Conservation (phyloP, 2,329 filamentous ascomycete genomes). For the Trichoderma lentiforme region DNA sequence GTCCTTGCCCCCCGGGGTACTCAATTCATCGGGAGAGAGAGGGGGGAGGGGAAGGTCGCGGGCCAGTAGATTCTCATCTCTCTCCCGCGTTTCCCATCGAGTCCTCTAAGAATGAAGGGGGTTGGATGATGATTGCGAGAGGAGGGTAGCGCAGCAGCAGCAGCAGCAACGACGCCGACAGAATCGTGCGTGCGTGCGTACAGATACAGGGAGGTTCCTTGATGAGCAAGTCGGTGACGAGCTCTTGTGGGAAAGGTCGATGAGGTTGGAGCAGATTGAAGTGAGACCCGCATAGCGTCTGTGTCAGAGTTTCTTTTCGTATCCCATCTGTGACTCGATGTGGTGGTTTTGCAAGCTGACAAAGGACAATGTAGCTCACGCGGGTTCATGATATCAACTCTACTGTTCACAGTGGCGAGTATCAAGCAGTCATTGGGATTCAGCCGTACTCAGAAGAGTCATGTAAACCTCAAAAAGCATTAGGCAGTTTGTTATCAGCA, state of each 20-base stretch:
- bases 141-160: slow-evolving; percentile 11
- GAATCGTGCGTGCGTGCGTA: slow-evolving; percentile 6
- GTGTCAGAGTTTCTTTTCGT: not conserved
- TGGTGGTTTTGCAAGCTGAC: not conserved
- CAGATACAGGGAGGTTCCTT: not conserved
- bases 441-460: not conserved
- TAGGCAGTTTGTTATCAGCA: not conserved
- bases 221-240: not conserved
- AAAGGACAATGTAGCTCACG: not conserved
- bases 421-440: not conserved
- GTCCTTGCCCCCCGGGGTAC: not conserved
- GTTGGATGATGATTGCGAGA: not conserved
- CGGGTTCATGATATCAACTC: not conserved
- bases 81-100: not conserved
- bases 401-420: not conserved
- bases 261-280: not conserved
- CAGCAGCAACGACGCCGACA: slow-evolving; percentile 2
- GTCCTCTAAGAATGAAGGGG: not conserved
- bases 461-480: not conserved
- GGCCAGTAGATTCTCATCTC: not conserved
- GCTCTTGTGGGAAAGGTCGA: not conserved
- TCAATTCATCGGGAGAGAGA: not conserved
- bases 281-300: not conserved
- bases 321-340: not conserved
- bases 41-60: not conserved